Conservation (phyloP, 768 basidiomycete genomes). For the Gautieria morchelliformis region DNA sequence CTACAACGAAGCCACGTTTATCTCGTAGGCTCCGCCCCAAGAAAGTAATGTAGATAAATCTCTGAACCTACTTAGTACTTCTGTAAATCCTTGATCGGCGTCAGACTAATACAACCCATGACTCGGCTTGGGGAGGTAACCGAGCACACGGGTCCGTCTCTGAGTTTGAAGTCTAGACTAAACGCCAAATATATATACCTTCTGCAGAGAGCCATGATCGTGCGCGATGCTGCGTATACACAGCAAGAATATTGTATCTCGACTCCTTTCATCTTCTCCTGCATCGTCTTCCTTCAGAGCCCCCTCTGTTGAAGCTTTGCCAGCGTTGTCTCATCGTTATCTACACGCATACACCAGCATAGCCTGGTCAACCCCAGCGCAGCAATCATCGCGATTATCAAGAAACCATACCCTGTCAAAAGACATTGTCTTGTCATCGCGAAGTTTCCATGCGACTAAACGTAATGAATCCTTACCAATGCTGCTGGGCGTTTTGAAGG, state of each 20-base stretch:
- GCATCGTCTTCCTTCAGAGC: background rate
- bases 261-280: background rate
- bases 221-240: background rate
- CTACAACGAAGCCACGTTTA: constrained; percentile 90
- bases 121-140: too few relatives aligned
- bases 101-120: too few relatives aligned
- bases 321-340: background rate
- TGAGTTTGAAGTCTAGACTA: background rate
- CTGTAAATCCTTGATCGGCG: too few relatives aligned
- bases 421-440: background rate
- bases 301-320: background rate
- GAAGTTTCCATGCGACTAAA: background rate
- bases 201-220: background rate
- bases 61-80: background rate
- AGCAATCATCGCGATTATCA: too few relatives aligned
- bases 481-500: background rate
- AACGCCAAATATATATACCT: background rate
- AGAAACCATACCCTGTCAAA: background rate
- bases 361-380: too few relatives aligned
- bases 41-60: background rate
- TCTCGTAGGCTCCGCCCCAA: constrained; percentile 36
- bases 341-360: too few relatives aligned
- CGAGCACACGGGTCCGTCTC: background rate
- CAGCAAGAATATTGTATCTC: background rate
- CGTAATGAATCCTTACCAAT: background rate